A percentile compares a stretch with the other conserved stretches of the same genome.
These are phyloP conservation scores for Penicillium sumatraense DNA, from an alignment of 2,329 filamentous ascomycete species.

Conservation along the genomic window DNA sequence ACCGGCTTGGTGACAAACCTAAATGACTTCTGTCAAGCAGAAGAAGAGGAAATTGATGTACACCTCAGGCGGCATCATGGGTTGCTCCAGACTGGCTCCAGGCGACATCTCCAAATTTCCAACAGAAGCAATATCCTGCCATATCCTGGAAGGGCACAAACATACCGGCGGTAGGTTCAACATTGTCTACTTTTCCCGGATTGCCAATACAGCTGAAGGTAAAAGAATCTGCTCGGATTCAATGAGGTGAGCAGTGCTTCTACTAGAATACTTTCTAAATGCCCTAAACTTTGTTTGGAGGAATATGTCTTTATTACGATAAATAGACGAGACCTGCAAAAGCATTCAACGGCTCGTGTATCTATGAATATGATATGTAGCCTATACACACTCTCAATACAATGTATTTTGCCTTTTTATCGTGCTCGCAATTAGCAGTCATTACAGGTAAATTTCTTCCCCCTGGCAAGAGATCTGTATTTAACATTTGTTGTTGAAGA, in stretches of 20 bases:
- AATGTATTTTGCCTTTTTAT: neutral
- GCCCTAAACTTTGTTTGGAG: neutral
- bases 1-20: neutral
- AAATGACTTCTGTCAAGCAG: neutral
- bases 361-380: neutral
- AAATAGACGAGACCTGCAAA: neutral
- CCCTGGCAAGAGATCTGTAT: neutral
- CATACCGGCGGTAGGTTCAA: neutral
- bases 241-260: neutral
- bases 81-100: neutral
- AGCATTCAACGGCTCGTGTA: neutral
- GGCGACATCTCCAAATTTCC: neutral
- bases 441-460: neutral
- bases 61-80: neutral
- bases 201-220: neutral
- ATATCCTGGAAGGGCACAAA: neutral
- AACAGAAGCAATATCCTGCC: neutral
- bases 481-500: constrained; percentile 52
- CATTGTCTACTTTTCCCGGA: neutral
- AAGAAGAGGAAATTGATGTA: neutral
- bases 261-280: neutral
- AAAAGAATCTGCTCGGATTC: neutral
- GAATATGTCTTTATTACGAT: neutral
- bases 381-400: neutral
- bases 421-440: neutral